These are phyloP conservation scores for Pilaira anomala DNA, from an alignment of 192 early-diverging fungal genomes.

Conservation along the genomic window DNA sequence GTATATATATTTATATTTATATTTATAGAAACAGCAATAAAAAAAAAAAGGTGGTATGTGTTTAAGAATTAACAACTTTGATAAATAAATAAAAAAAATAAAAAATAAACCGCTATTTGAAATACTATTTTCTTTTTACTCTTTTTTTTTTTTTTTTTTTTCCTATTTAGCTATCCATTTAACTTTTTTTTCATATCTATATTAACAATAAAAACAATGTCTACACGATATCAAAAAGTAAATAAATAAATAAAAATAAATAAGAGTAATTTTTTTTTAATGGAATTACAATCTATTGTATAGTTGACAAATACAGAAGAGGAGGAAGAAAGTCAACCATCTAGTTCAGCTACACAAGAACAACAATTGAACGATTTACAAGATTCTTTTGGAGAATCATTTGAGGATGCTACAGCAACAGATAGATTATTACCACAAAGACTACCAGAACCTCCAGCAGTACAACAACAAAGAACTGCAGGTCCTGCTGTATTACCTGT, in stretches of 20 bases:
- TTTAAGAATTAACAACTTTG: too few relatives aligned
- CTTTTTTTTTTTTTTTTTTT: background rate
- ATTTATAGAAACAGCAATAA: background rate
- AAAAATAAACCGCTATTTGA: too few relatives aligned
- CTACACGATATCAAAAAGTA: slow-evolving; percentile 23
- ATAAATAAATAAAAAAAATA: too few relatives aligned
- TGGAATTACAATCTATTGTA: background rate
- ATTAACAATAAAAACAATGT: background rate
- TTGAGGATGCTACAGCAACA: slow-evolving; percentile 15
- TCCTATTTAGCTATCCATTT: too few relatives aligned
- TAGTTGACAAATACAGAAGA: slow-evolving; percentile 8
- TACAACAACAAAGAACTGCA: background rate
- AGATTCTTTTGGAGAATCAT: slow-evolving; percentile 29
- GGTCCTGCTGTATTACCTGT: slow-evolving; percentile 34
- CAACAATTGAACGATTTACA: slow-evolving; percentile 23
- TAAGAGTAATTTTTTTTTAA: background rate
- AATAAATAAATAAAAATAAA: background rate
- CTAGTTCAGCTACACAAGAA: slow-evolving; percentile 10
- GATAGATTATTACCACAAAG: slow-evolving; percentile 14
- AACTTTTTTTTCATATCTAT: too few relatives aligned
- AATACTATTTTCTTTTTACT: too few relatives aligned
- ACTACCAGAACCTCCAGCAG: background rate
- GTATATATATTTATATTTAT: background rate
- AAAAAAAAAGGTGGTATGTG: too few relatives aligned
- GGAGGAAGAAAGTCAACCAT: slow-evolving; percentile 2